These are phyloP conservation scores for Lipomyces spencermartinsiae DNA, from an alignment of 805 yeast genomes.

Conservation along the genomic window DNA sequence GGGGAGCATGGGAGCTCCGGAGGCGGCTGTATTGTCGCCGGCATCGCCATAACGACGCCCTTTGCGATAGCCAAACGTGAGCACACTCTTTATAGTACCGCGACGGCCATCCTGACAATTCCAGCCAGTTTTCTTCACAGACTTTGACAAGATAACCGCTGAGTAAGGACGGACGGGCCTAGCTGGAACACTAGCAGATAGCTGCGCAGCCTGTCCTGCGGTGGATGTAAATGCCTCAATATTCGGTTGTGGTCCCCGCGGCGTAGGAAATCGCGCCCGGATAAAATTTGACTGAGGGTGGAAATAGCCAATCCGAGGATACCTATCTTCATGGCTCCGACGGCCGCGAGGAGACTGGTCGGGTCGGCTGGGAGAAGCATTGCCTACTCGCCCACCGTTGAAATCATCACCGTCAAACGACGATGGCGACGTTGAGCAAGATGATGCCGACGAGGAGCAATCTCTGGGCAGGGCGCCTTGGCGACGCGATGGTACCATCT, in stretches of 20 bases:
- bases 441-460: not conserved
- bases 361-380: constrained; percentile 9
- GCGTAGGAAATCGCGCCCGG: constrained; percentile 37
- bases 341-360: not conserved
- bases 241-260: constrained; percentile 22
- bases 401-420: constrained; percentile 5
- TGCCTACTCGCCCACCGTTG: constrained; percentile 11
- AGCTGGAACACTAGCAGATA: not conserved
- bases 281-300: constrained; percentile 33
- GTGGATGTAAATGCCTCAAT: constrained; percentile 13
- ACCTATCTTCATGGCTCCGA: not conserved
- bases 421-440: constrained; percentile 10
- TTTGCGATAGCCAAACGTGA: not conserved
- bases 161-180: not conserved
- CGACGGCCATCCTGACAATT: not conserved
- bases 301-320: constrained; percentile 31
- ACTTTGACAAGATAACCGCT: not conserved
- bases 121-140: not conserved
- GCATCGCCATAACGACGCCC: not conserved
- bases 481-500: not conserved
- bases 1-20: not conserved
- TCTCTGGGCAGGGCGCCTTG: not conserved
- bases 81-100: not conserved
- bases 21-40: not conserved
- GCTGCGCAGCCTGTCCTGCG: constrained; percentile 15